Conservation (phyloP, 2,329 filamentous ascomycete genomes). For the Colletotrichum agaves region DNA sequence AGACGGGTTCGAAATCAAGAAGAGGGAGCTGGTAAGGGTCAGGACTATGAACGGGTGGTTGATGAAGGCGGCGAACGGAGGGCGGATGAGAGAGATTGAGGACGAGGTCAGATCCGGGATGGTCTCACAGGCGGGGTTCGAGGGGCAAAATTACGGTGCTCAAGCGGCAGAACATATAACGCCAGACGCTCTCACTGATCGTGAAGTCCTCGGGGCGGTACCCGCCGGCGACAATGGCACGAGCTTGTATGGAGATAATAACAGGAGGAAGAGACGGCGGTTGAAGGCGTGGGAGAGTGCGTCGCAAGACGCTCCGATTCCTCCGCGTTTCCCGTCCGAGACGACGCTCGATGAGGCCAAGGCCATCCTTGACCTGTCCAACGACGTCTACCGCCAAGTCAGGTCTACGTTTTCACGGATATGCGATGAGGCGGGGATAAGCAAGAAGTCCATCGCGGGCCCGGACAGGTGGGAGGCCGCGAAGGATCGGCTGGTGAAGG, state of each 20-base stretch:
- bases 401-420: slow-evolving; percentile 76
- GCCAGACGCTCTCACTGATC: slow-evolving; percentile 31
- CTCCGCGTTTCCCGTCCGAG: slow-evolving; percentile 82
- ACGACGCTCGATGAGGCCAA: slow-evolving; percentile 85
- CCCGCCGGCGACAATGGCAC: slow-evolving; percentile 7
- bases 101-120: background rate
- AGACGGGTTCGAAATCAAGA: slow-evolving; percentile 76
- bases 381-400: slow-evolving; percentile 69
- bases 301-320: slow-evolving; percentile 73
- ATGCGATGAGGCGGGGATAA: slow-evolving; percentile 73
- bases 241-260: background rate
- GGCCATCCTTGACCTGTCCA: slow-evolving; percentile 72
- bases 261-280: slow-evolving; percentile 35
- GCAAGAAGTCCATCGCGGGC: slow-evolving; percentile 81
- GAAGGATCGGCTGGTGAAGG: slow-evolving; percentile 74
- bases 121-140: background rate
- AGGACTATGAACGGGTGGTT: slow-evolving; percentile 76
- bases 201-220: slow-evolving; percentile 12
- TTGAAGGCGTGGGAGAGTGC: slow-evolving; percentile 48
- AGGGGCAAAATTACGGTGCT: background rate
- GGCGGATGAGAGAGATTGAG: slow-evolving; percentile 52
- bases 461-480: slow-evolving; percentile 78
- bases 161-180: slow-evolving; percentile 10
- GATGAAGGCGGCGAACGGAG: slow-evolving; percentile 70
- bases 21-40: slow-evolving; percentile 76